A percentile compares a stretch with the other conserved stretches of the same genome.
Evolutionary conservation across 495 filamentous ascomycete species (phyloP).

Genomic region (Neurospora sp.): DNA sequence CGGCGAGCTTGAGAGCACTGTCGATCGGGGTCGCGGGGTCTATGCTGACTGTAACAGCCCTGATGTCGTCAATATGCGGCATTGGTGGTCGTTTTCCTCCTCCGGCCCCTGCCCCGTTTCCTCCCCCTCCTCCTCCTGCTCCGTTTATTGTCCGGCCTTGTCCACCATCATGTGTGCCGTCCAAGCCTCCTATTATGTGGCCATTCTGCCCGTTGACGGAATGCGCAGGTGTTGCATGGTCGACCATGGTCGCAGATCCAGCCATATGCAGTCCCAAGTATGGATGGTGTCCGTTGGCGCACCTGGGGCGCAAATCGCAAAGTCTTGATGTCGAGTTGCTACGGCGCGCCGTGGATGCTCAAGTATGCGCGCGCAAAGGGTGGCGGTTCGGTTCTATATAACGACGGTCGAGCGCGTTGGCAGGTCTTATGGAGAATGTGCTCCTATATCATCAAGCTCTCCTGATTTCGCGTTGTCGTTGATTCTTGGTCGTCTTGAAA

Average conservation of each 20-base stretch:
- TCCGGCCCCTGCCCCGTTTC: background rate
- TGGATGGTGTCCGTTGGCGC: background rate
- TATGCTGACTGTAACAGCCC: slow-evolving; percentile 34
- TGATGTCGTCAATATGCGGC: slow-evolving; percentile 68
- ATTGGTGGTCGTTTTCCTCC: slow-evolving; percentile 31
- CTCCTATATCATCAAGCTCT: background rate
- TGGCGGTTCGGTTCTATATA: background rate
- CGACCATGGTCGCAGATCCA: slow-evolving; percentile 12
- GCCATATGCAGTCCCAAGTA: slow-evolving; percentile 5
- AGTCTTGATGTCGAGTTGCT: background rate
- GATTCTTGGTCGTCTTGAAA: background rate
- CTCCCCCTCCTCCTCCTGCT: background rate
- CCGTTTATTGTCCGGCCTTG: background rate
- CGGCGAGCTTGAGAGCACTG: slow-evolving; percentile 39
- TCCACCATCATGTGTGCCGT: background rate
- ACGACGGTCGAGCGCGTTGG: background rate
- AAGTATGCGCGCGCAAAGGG: background rate
- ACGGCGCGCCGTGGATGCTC: background rate
- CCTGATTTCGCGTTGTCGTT: background rate
- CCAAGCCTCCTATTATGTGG: background rate
- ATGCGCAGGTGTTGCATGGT: slow-evolving; percentile 8
- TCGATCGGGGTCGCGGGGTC: slow-evolving; percentile 36
- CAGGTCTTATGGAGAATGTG: background rate
- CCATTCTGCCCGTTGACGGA: slow-evolving; percentile 1
- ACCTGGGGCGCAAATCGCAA: background rate